A percentile compares a stretch with the other conserved stretches of the same genome.
Conservation (phyloP, 768 basidiomycete genomes). For the Amanita thiersii region DNA sequence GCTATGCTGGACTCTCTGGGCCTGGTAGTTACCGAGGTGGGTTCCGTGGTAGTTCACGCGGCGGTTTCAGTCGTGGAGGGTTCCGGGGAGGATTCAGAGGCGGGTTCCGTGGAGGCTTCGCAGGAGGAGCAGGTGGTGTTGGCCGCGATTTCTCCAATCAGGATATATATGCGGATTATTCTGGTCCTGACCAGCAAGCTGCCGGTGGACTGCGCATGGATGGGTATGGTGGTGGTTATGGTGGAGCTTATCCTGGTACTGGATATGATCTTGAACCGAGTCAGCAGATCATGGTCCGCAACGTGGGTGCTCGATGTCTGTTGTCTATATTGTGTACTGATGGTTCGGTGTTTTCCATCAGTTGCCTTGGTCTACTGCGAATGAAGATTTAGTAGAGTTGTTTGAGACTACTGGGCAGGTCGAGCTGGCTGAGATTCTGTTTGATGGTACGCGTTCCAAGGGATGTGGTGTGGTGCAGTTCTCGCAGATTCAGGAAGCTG, state of each 20-base stretch:
- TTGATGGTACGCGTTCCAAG: slow-evolving; percentile 87
- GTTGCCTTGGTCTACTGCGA: slow-evolving; percentile 98
- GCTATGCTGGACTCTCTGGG: slow-evolving; percentile 80
- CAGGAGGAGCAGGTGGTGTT: slow-evolving; percentile 27
- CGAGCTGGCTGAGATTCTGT: slow-evolving; percentile 89
- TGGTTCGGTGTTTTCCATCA: slow-evolving; percentile 21
- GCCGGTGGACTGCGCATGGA: slow-evolving; percentile 33
- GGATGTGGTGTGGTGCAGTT: slow-evolving; percentile 97
- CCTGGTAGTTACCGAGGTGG: slow-evolving; percentile 57
- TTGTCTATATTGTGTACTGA: slow-evolving; percentile 2
- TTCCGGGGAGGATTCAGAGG: slow-evolving; percentile 37
- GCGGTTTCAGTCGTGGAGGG: slow-evolving; percentile 29
- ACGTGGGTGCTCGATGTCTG: slow-evolving; percentile 55
- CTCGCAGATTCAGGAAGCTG: slow-evolving; percentile 76
- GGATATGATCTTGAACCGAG: slow-evolving; percentile 72
- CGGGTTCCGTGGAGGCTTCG: slow-evolving; percentile 45
- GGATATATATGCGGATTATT: slow-evolving; percentile 89
- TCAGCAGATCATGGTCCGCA: slow-evolving; percentile 97
- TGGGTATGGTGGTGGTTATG: slow-evolving; percentile 27
- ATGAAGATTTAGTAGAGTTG: slow-evolving; percentile 95
- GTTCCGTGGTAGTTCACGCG: slow-evolving; percentile 45
- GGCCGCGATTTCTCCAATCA: slow-evolving; percentile 79
- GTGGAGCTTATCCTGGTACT: slow-evolving; percentile 19
- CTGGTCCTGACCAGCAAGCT: slow-evolving; percentile 71
- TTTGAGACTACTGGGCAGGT: slow-evolving; percentile 98